Evolutionary conservation across 192 early-diverging fungal species (phyloP).

Genomic region (Linnemannia elongata): DNA sequence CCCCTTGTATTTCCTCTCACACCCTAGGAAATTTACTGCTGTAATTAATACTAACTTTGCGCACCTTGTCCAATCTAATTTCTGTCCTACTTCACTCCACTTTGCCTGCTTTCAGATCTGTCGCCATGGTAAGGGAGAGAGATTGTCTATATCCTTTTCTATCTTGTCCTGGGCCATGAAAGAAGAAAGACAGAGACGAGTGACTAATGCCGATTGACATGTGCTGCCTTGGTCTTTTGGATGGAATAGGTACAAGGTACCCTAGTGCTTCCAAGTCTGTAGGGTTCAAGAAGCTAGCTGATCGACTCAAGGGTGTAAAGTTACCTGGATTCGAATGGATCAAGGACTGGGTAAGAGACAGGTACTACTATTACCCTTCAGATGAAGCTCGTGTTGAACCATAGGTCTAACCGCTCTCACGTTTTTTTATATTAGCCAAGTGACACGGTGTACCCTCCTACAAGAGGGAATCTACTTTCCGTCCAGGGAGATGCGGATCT

Average conservation of each 20-base stretch:
- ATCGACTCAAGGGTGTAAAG: not conserved
- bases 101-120: not conserved
- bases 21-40: not conserved
- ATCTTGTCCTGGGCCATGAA: not conserved
- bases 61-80: not conserved
- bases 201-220: not conserved
- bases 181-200: not conserved
- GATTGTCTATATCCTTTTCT: not conserved
- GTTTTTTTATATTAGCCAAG: not conserved
- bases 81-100: not conserved
- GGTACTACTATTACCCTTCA: too few relatives aligned
- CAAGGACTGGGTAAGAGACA: slow-evolving; percentile 4
- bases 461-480: slow-evolving; percentile 10
- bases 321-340: slow-evolving; percentile 22
- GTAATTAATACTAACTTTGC: not conserved
- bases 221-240: not conserved
- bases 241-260: slow-evolving; percentile 18
- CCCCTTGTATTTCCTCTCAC: too few relatives aligned
- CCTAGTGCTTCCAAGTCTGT: not conserved
- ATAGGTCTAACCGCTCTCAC: not conserved
- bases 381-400: too few relatives aligned
- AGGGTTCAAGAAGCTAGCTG: not conserved
- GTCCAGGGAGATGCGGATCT: slow-evolving; percentile 23
- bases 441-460: not conserved
- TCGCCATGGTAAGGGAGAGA: slow-evolving; percentile 25